Evolutionary conservation across 768 basidiomycete genomes (phyloP), one percentile per base, ranked within the genome.

Genomic region (Pluteus cervinus): DNA sequence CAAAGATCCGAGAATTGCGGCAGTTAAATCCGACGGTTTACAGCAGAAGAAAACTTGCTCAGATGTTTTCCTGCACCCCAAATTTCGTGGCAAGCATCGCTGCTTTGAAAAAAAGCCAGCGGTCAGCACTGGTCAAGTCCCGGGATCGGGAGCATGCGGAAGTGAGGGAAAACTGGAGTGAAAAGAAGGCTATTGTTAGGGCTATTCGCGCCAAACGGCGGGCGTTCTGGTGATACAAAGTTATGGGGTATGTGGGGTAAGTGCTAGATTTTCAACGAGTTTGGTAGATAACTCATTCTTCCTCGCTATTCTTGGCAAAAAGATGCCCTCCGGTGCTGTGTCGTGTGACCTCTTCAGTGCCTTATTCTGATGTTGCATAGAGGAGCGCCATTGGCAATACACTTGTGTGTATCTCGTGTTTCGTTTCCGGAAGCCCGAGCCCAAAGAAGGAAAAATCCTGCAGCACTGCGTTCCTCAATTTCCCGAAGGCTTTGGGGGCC

Each of bases 51-150:
- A 72, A 66, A 55, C 71, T 91, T n/a, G 86, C 89, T 20, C 70
- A 73, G 54, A 76, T 75, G 69, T 92, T 91, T 57, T 69, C 70
- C 10, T 85, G 83, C 64, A 79, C 83, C 7, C 68, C 73, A 30
- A 62, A 68, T 32, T 86, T 87, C 46, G 78, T 89, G 39, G 70
- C 67, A 7, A 64, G 69, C 43, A 63, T 82, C 14, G 83, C 87
- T 8, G 75, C 79, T 4, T 59, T 87, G 37, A 71, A 70, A 45
- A 72, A 72, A 39, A 45, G 69, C 4, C 58, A 71, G 34, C 58
- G 76, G 37, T 73, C 58, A 46, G 54, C 57, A 36, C 59, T 69
- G 39, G 57, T 65, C 36, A 63, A 46, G 41, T 57, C 44, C 41
- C 65, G 74, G 41, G 72, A 79, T 15, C 61, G 48, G 35, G 60